Conservation (phyloP, 257 asterid genomes). For the Forsythia suspensa region DNA sequence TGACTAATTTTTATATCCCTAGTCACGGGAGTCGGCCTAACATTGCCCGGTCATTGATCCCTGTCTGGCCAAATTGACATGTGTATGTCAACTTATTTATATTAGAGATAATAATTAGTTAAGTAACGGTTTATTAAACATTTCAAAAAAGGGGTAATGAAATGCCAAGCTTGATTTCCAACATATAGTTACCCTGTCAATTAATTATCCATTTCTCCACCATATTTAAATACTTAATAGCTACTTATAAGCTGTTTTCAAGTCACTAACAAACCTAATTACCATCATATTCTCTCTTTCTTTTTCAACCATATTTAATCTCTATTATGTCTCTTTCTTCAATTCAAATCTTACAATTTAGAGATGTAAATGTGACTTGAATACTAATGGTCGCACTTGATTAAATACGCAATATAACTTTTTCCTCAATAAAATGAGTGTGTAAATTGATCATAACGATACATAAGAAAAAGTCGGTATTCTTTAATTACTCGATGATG, state of each 20-base stretch:
- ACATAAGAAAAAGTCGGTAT: too few species aligned
- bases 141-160: background rate
- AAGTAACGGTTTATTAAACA: background rate
- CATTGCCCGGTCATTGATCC: background rate
- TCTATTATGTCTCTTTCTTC: background rate
- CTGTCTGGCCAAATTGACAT: background rate
- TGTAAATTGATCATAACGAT: too few species aligned
- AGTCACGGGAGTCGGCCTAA: background rate
- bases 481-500: too few species aligned
- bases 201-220: conserved; percentile 4
- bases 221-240: conserved; percentile 9
- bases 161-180: conserved; percentile 1
- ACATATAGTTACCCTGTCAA: conserved; percentile 22
- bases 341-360: background rate
- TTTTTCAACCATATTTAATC: conserved; percentile 37
- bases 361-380: background rate
- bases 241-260: background rate
- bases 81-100: background rate
- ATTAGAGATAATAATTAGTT: background rate
- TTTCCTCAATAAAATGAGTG: background rate
- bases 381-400: too few species aligned
- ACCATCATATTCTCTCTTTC: conserved; percentile 26
- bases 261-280: conserved; percentile 27
- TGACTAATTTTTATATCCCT: background rate
- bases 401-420: background rate